Percentiles rank a stretch among this genome's conserved stretches.
These are phyloP conservation scores for Galeopsis tetrahit DNA, from an alignment of 257 asterid species.

Conservation along the genomic window DNA sequence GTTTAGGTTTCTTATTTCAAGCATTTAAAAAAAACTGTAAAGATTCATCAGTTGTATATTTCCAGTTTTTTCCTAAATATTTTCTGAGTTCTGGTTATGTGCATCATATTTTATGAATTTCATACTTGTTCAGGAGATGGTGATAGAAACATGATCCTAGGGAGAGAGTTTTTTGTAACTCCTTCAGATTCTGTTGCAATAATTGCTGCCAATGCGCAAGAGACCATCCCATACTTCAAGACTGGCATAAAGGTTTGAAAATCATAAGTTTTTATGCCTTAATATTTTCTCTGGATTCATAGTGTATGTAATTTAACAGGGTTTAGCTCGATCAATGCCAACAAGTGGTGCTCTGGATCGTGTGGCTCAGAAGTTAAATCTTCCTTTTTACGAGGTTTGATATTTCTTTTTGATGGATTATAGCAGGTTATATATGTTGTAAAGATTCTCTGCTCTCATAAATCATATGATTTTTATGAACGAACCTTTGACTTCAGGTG, in stretches of 20 bases:
- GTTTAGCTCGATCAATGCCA: slow-evolving; percentile 99
- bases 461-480: slow-evolving; percentile 12
- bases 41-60: neutral
- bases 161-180: slow-evolving; percentile 85
- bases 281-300: neutral
- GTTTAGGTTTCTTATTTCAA: slow-evolving; percentile 31
- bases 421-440: neutral
- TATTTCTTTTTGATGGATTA: slow-evolving; percentile 2
- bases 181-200: slow-evolving; percentile 98
- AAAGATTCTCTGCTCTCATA: slow-evolving; percentile 13
- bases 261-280: slow-evolving; percentile 7
- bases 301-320: slow-evolving; percentile 50
- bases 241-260: slow-evolving; percentile 75
- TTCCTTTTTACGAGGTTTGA: slow-evolving; percentile 82
- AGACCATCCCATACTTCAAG: slow-evolving; percentile 84
- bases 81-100: slow-evolving; percentile 2
- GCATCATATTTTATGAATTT: slow-evolving; percentile 8
- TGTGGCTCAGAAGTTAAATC: slow-evolving; percentile 83
- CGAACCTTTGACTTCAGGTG: slow-evolving; percentile 55
- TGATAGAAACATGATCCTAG: slow-evolving; percentile 98
- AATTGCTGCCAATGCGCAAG: slow-evolving; percentile 94
- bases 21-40: neutral
- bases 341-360: slow-evolving; percentile 97
- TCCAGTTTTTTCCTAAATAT: slow-evolving; percentile 9
- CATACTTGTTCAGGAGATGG: slow-evolving; percentile 80